Evolutionary conservation across 352 stramenopile genomes (phyloP).

Genomic region (Phytophthora foliorum): DNA sequence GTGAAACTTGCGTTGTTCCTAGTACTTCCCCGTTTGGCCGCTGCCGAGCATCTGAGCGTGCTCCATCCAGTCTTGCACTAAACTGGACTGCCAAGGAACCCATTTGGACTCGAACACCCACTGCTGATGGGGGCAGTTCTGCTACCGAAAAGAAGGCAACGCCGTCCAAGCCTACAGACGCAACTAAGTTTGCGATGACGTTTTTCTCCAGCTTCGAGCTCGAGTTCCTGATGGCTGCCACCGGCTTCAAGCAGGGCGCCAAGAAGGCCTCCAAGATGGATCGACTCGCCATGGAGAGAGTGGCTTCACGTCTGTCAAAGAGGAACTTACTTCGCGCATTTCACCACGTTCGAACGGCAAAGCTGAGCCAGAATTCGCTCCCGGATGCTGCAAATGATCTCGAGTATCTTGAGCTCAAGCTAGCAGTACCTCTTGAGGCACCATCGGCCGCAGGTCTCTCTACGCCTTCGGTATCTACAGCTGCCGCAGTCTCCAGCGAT

Average conservation of each 20-base stretch:
- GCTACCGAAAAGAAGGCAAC: background rate
- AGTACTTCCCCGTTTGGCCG: conserved; percentile 30
- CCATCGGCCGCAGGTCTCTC: conserved; percentile 11
- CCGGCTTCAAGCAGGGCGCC: conserved; percentile 75
- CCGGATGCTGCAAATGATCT: conserved; percentile 16
- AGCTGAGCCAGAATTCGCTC: background rate
- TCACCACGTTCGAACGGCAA: conserved; percentile 20
- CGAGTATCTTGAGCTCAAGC: conserved; percentile 54
- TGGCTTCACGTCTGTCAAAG: conserved; percentile 74
- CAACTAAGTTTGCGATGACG: conserved; percentile 17
- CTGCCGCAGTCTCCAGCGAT: conserved; percentile 16
- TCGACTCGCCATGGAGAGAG: conserved; percentile 47
- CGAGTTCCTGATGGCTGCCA: conserved; percentile 68
- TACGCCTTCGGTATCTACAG: conserved; percentile 31
- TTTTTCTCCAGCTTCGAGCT: conserved; percentile 59
- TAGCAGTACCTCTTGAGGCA: conserved; percentile 37
- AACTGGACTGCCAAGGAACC: conserved; percentile 65
- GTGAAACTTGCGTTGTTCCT: conserved; percentile 33
- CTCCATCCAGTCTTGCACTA: conserved; percentile 58
- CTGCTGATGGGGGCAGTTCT: background rate
- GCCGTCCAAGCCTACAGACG: conserved; percentile 2
- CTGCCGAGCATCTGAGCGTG: conserved; percentile 13
- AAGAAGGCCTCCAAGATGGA: conserved; percentile 75
- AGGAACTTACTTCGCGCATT: conserved; percentile 68
- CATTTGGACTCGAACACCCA: conserved; percentile 38